A percentile compares a stretch with the other conserved stretches of the same genome.
These are phyloP conservation scores for Neurospora pannonica DNA, from an alignment of 495 filamentous ascomycete species.

Conservation along the genomic window DNA sequence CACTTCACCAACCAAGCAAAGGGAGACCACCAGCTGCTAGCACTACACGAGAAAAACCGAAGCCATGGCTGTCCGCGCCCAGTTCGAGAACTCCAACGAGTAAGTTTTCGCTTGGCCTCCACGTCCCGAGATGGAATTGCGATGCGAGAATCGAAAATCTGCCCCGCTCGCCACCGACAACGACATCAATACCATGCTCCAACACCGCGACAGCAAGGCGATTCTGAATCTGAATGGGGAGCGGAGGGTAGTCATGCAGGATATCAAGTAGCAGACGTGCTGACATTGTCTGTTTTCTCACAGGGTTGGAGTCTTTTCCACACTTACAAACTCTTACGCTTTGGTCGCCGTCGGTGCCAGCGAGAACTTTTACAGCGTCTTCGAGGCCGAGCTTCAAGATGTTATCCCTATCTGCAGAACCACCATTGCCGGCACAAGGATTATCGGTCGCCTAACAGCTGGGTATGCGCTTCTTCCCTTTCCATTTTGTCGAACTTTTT, in stretches of 20 bases:
- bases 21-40: neutral
- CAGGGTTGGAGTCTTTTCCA: constrained; percentile 93
- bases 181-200: neutral
- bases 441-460: constrained; percentile 89
- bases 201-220: neutral
- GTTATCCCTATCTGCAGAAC: constrained; percentile 95
- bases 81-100: constrained; percentile 99
- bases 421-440: constrained; percentile 93
- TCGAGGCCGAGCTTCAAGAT: constrained; percentile 95
- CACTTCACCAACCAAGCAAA: constrained; percentile 4
- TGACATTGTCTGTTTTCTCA: neutral
- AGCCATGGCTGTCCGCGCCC: constrained; percentile 70
- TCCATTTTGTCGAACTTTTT: neutral
- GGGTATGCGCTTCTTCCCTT: constrained; percentile 51
- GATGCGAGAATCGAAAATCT: neutral
- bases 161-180: neutral
- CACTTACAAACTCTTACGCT: constrained; percentile 91
- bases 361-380: constrained; percentile 97
- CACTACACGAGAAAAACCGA: constrained; percentile 1
- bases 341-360: constrained; percentile 88
- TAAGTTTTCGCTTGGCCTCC: constrained; percentile 39
- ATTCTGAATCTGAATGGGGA: neutral
- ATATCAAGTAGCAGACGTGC: neutral
- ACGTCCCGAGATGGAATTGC: neutral
- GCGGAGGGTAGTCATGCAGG: neutral